These are phyloP conservation scores for Taphrina confusa DNA, from an alignment of 1,139 yeast species.

Conservation along the genomic window DNA sequence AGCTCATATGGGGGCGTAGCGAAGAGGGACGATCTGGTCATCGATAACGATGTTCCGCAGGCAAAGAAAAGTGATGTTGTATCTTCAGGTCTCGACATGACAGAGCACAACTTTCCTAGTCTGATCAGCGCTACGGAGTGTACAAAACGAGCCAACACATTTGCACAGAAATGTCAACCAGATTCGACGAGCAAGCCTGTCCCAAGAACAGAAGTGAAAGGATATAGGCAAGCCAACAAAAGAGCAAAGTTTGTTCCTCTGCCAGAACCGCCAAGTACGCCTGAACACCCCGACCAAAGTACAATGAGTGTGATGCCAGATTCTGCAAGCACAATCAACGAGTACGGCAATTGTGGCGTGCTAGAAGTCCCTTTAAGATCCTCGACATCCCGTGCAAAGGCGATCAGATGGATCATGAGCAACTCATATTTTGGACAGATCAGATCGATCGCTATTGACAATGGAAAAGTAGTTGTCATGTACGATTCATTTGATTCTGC, in stretches of 20 bases:
- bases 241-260: constrained; percentile 3
- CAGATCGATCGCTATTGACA: not conserved
- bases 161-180: no score
- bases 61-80: no score
- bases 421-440: not conserved
- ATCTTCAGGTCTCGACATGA: not conserved
- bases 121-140: not conserved
- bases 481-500: not conserved
- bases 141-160: no score
- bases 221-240: not conserved
- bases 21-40: not conserved
- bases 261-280: no score
- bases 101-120: not conserved
- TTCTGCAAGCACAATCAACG: no score
- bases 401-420: not conserved
- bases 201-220: not conserved
- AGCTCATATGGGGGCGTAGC: not conserved
- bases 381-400: not conserved
- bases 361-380: no score
- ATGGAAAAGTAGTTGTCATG: not conserved
- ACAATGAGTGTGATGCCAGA: no score
- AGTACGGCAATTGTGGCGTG: no score
- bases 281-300: no score
- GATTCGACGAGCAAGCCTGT: not conserved
- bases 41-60: not conserved